phyloP scores from a whole-genome alignment of 2,329 filamentous ascomycete species.

The Neoarthrinium moseri region DNA sequence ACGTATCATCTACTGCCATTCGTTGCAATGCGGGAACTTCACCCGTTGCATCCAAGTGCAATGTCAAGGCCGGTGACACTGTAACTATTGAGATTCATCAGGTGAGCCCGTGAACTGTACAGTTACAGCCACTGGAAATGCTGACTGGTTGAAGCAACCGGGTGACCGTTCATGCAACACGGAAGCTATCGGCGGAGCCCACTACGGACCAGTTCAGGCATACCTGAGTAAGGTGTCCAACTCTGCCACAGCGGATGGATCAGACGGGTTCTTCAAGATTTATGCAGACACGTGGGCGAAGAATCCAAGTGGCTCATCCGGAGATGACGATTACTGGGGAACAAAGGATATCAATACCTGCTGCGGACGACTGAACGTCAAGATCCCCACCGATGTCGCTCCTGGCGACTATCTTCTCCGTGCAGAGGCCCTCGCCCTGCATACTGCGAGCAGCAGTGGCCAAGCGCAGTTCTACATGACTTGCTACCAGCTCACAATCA shows the following conservation, averaged over 20 bases:
- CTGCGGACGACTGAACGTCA: conserved; percentile 31
- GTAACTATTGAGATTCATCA: conserved; percentile 30
- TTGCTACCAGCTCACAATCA: conserved; percentile 28
- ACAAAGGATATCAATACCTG: conserved; percentile 37
- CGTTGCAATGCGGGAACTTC: conserved; percentile 37
- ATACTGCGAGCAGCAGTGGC: conserved; percentile 33
- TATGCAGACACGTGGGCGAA: conserved; percentile 41
- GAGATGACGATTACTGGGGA: conserved; percentile 45
- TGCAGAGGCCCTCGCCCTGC: conserved; percentile 18
- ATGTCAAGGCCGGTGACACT: conserved; percentile 28
- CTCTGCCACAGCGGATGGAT: conserved; percentile 42
- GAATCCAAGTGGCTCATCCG: conserved; percentile 27
- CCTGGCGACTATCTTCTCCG: conserved; percentile 43
- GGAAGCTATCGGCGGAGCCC: conserved; percentile 52
- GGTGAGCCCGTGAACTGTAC: not conserved
- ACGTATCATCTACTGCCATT: conserved; percentile 36
- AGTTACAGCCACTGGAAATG: not conserved
- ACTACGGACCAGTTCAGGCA: conserved; percentile 52
- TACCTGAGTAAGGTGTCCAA: conserved; percentile 51
- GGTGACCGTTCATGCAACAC: conserved; percentile 43
- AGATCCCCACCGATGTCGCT: conserved; percentile 36
- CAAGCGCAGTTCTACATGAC: conserved; percentile 30
- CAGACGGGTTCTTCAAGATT: conserved; percentile 51
- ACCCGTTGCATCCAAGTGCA: conserved; percentile 30
- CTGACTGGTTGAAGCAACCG: conserved; percentile 33